A percentile compares a stretch with the other conserved stretches of the same genome.
Conservation (phyloP, 208 protist species). For the Wallacemonas sp. region DNA sequence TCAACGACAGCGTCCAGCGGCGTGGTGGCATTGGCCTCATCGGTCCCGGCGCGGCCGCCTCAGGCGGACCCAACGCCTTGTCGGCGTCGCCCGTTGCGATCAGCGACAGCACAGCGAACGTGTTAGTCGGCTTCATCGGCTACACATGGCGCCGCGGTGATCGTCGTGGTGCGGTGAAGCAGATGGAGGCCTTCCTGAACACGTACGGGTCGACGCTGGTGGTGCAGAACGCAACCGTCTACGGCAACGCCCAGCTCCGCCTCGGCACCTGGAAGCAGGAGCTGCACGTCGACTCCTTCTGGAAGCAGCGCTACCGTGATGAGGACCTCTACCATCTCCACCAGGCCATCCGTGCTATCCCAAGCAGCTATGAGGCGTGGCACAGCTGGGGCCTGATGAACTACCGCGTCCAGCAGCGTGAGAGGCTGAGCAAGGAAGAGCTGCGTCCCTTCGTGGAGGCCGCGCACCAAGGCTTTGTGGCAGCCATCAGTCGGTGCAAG, state of each 20-base stretch:
- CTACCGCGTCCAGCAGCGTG: slow-evolving; percentile 93
- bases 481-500: slow-evolving; percentile 91
- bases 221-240: slow-evolving; percentile 58
- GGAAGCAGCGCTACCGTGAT: slow-evolving; percentile 68
- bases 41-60: too few species aligned
- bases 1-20: not conserved
- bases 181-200: slow-evolving; percentile 78
- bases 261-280: slow-evolving; percentile 90
- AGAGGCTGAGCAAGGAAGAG: slow-evolving; percentile 69
- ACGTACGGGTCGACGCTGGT: slow-evolving; percentile 57
- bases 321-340: slow-evolving; percentile 81
- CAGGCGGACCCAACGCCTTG: too few species aligned
- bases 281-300: slow-evolving; percentile 81
- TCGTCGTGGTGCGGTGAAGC: slow-evolving; percentile 68
- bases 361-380: slow-evolving; percentile 94
- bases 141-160: slow-evolving; percentile 82
- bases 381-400: slow-evolving; percentile 98
- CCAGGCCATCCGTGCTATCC: slow-evolving; percentile 79
- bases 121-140: slow-evolving; percentile 76
- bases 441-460: slow-evolving; percentile 84
- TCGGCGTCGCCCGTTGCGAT: not conserved
- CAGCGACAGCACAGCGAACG: slow-evolving; percentile 28
- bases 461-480: slow-evolving; percentile 97
- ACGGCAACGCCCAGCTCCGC: slow-evolving; percentile 75
- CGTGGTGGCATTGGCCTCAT: too few species aligned